Evolutionary conservation across 164 flowering plant species (phyloP).

Genomic region (Protea cynaroides): DNA sequence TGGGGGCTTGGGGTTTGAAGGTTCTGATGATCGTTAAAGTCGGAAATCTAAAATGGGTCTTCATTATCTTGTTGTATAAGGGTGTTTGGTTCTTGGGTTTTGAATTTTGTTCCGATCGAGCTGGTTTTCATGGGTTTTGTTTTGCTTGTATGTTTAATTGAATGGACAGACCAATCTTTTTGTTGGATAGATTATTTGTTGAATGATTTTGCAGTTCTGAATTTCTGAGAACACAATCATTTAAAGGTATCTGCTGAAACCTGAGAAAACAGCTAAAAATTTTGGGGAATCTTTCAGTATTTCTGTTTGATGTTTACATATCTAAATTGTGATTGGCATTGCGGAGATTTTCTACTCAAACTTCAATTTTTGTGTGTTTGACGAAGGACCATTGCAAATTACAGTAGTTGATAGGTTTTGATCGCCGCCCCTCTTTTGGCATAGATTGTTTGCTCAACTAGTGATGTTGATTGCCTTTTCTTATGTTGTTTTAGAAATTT

Average conservation of each 20-base stretch:
- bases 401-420: background rate
- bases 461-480: background rate
- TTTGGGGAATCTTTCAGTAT: background rate
- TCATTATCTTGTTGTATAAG: too few species aligned
- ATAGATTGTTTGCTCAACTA: too few species aligned
- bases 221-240: background rate
- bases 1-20: background rate
- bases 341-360: background rate
- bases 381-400: background rate
- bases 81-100: background rate
- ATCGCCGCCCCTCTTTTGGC: too few species aligned
- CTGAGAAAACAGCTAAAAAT: background rate
- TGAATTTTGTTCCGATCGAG: background rate
- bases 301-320: background rate
- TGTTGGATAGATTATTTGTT: background rate
- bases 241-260: background rate
- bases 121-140: background rate
- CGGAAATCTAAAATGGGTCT: background rate
- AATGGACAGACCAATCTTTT: too few species aligned
- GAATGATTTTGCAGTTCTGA: background rate
- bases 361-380: background rate
- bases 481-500: background rate
- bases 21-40: background rate
- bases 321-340: background rate
- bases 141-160: background rate